These are phyloP conservation scores for Russula sp. DNA, from an alignment of 768 basidiomycete species.

Conservation along the genomic window DNA sequence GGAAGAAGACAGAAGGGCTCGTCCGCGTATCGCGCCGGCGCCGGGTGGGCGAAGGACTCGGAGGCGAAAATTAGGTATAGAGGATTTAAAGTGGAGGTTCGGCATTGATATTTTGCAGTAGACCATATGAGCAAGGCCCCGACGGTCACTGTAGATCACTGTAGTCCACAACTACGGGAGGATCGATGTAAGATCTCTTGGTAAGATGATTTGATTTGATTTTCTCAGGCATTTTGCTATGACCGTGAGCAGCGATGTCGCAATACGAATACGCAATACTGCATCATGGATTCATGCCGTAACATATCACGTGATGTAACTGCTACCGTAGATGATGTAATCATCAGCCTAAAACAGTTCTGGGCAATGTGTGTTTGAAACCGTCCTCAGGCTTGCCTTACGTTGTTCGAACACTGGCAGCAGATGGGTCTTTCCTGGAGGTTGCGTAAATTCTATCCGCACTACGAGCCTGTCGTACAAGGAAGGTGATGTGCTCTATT, in stretches of 20 bases:
- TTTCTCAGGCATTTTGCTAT: neutral
- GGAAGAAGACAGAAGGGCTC: neutral
- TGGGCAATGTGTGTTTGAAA: too few species aligned
- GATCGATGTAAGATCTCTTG: neutral
- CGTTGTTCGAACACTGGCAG: too few species aligned
- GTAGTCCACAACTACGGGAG: neutral
- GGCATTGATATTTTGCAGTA: neutral
- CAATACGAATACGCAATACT: neutral
- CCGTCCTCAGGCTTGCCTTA: too few species aligned
- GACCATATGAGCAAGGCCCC: neutral
- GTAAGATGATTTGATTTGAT: neutral
- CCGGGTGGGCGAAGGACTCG: neutral
- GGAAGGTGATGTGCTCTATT: too few species aligned
- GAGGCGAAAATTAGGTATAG: neutral
- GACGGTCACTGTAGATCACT: neutral
- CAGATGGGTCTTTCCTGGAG: too few species aligned
- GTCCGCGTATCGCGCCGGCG: neutral
- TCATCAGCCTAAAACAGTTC: too few species aligned
- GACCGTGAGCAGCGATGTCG: slow-evolving; percentile 17
- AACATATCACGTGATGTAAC: neutral
- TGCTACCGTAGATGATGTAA: too few species aligned
- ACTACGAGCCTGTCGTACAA: too few species aligned
- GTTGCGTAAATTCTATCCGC: too few species aligned
- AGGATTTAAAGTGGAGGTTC: neutral
- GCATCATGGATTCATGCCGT: too few species aligned